A percentile compares a stretch with the other conserved stretches of the same genome.
These are phyloP conservation scores for Suhomyces bribrorum DNA, from an alignment of 1,139 yeast genomes.

Conservation along the genomic window DNA sequence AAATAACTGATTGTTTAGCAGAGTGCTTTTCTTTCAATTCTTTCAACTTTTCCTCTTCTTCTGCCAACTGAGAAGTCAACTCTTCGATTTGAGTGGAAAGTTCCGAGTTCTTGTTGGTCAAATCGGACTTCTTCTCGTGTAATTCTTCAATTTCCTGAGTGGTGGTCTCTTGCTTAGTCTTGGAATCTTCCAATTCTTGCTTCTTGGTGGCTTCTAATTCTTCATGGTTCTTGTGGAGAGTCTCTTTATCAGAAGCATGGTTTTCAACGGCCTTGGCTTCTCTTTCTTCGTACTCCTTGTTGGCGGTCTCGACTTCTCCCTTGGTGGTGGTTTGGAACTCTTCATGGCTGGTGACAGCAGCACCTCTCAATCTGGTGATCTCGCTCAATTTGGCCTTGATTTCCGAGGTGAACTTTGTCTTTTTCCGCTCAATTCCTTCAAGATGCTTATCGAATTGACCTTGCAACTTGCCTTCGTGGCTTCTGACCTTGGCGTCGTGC, in stretches of 20 bases:
- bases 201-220: conserved; percentile 50
- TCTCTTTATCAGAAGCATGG: conserved; percentile 49
- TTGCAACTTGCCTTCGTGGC: conserved; percentile 47
- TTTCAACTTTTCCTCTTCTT: conserved; percentile 41
- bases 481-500: conserved; percentile 37
- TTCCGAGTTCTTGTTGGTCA: conserved; percentile 47
- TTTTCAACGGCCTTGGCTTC: conserved; percentile 50
- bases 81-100: conserved; percentile 42
- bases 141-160: conserved; percentile 48
- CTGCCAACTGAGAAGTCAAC: conserved; percentile 43
- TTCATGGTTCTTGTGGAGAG: conserved; percentile 45
- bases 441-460: conserved; percentile 45
- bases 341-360: conserved; percentile 35
- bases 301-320: conserved; percentile 48
- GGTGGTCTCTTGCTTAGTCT: conserved; percentile 47
- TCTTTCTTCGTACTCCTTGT: conserved; percentile 45
- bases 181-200: conserved; percentile 51
- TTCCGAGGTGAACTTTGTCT: conserved; percentile 41
- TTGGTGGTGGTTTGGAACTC: conserved; percentile 42
- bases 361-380: conserved; percentile 31
- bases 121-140: conserved; percentile 43
- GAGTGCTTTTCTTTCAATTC: conserved; percentile 43
- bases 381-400: conserved; percentile 39
- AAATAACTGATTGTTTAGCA: conserved; percentile 41
- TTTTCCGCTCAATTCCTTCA: conserved; percentile 41